Percentiles rank a stretch among this genome's conserved stretches.
phyloP scores from a whole-genome alignment of 1,284 basidiomycete species.

The Leccinum brunneo-olivaceum region DNA sequence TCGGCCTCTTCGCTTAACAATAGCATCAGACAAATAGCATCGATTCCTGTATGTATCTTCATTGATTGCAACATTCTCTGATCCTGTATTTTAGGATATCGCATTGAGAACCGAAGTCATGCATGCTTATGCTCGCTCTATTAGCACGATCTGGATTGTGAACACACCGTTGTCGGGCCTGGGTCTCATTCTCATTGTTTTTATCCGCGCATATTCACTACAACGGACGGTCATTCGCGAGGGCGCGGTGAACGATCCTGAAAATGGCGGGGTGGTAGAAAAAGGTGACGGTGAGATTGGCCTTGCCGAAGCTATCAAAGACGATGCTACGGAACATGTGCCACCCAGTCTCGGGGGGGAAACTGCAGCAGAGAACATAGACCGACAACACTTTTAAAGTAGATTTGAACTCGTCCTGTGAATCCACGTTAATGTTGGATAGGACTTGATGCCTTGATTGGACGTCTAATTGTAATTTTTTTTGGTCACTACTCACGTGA shows the following conservation, averaged over 20 bases:
- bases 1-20: constrained; percentile 51
- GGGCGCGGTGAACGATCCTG: constrained; percentile 28
- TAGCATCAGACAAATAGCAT: constrained; percentile 46
- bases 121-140: constrained; percentile 63
- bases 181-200: constrained; percentile 51
- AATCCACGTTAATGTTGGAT: neutral
- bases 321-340: constrained; percentile 6
- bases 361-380: constrained; percentile 1
- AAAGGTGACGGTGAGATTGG: neutral
- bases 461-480: too few relatives aligned
- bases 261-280: constrained; percentile 6
- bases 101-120: constrained; percentile 45
- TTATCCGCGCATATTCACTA: constrained; percentile 57
- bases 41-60: constrained; percentile 42
- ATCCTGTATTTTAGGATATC: constrained; percentile 36
- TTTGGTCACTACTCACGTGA: constrained; percentile 12
- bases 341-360: neutral
- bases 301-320: neutral
- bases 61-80: neutral
- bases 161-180: constrained; percentile 54
- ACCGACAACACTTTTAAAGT: neutral
- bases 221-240: constrained; percentile 44
- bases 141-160: constrained; percentile 70
- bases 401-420: neutral
- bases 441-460: too few relatives aligned